Conservation (phyloP, 2,329 filamentous ascomycete species). For the Colletotrichum trifolii region DNA sequence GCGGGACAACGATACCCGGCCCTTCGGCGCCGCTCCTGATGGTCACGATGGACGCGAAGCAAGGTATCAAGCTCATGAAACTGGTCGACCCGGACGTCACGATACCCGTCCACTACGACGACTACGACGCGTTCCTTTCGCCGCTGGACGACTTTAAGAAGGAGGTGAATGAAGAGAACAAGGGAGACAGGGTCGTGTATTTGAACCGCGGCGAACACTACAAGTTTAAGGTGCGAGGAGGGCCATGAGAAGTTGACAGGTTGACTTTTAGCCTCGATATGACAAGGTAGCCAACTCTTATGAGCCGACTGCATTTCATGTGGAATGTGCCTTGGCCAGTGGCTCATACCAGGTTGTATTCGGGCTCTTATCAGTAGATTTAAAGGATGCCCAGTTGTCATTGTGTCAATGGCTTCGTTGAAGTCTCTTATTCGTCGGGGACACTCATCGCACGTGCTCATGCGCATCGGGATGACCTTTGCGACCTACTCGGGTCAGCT, state of each 20-base stretch:
- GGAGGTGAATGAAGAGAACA: slow-evolving; percentile 62
- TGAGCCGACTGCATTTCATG: too few species aligned
- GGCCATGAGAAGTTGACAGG: slow-evolving; percentile 8
- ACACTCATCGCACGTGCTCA: slow-evolving; percentile 1
- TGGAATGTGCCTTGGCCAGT: not conserved
- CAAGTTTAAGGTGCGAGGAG: slow-evolving; percentile 56
- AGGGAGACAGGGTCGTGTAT: slow-evolving; percentile 67
- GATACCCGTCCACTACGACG: slow-evolving; percentile 72
- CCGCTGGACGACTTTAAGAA: slow-evolving; percentile 60
- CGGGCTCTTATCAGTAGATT: not conserved
- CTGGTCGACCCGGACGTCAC: slow-evolving; percentile 64
- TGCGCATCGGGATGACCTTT: slow-evolving; percentile 4
- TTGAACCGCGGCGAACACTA: slow-evolving; percentile 68
- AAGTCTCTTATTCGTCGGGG: not conserved
- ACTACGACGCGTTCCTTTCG: slow-evolving; percentile 71
- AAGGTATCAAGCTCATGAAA: slow-evolving; percentile 65
- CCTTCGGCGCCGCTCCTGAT: slow-evolving; percentile 69
- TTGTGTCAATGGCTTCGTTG: slow-evolving; percentile 4
- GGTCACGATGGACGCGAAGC: slow-evolving; percentile 76
- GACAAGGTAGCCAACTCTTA: not conserved
- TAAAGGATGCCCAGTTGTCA: not conserved
- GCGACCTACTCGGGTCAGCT: not conserved
- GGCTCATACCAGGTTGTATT: not conserved
- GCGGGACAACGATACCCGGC: slow-evolving; percentile 73
- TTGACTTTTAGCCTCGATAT: too few species aligned